phyloP scores from a whole-genome alignment of 768 basidiomycete species.

The Pleurotus pulmonarius region DNA sequence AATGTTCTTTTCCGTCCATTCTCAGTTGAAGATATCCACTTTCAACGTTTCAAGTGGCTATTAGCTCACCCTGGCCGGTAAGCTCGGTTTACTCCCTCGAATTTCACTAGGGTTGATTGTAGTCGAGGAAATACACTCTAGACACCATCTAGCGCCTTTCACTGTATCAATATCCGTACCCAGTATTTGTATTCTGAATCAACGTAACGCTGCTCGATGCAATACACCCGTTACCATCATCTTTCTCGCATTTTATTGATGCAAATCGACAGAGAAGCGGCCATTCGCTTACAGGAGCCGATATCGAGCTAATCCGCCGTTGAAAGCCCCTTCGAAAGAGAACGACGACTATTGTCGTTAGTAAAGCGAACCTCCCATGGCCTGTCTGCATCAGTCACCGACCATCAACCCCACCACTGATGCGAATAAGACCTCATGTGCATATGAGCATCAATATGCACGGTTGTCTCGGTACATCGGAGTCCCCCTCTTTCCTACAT shows the following conservation, averaged over 20 bases:
- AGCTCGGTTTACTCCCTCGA: neutral
- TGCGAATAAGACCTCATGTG: neutral
- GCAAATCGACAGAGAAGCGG: too few species aligned
- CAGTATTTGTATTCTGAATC: too few species aligned
- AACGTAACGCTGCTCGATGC: too few species aligned
- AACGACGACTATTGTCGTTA: neutral
- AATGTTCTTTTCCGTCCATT: neutral
- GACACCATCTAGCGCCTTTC: too few species aligned
- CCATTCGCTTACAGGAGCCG: too few species aligned
- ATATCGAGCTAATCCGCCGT: neutral
- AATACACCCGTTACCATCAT: too few species aligned
- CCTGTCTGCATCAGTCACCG: neutral
- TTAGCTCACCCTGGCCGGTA: neutral
- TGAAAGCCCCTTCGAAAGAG: neutral
- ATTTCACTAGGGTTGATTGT: neutral
- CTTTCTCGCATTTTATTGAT: too few species aligned
- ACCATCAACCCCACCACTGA: neutral
- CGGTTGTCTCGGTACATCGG: too few species aligned
- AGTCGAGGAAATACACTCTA: too few species aligned
- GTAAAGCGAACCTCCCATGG: neutral
- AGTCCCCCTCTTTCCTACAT: neutral
- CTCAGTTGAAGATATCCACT: neutral
- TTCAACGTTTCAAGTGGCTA: neutral
- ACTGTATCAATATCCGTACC: too few species aligned
- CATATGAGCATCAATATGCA: too few species aligned